Percentiles rank a stretch among this genome's conserved stretches.
Conservation (phyloP, 495 filamentous ascomycete genomes). For the Neurospora sp. region DNA sequence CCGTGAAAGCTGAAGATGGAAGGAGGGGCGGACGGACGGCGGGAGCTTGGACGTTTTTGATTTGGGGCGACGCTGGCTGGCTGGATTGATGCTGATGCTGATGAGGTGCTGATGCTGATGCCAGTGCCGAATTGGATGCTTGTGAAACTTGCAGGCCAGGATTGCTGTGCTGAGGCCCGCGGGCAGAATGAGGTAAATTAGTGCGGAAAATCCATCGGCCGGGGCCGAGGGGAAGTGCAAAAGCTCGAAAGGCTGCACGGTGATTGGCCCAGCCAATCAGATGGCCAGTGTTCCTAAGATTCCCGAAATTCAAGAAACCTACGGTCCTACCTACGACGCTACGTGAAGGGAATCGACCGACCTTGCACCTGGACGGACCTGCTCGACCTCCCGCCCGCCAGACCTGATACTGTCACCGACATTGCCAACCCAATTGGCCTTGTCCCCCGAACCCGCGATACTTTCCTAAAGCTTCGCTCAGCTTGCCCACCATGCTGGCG, state of each 20-base stretch:
- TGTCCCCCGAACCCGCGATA: slow-evolving; percentile 24
- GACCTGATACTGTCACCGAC: slow-evolving; percentile 17
- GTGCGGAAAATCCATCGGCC: slow-evolving; percentile 20
- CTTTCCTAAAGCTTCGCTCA: slow-evolving; percentile 34
- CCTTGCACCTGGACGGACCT: slow-evolving; percentile 16
- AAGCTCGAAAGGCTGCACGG: slow-evolving; percentile 1
- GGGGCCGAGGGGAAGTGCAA: neutral
- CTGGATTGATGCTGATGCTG: neutral
- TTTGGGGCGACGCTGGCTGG: neutral
- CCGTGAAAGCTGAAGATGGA: neutral
- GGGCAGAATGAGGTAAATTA: slow-evolving; percentile 1
- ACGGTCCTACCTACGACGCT: slow-evolving; percentile 1
- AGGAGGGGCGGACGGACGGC: neutral
- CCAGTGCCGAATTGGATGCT: neutral
- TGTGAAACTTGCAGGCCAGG: neutral
- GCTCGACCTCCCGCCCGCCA: slow-evolving; percentile 17
- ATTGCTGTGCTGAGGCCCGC: neutral
- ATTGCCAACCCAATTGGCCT: slow-evolving; percentile 31
- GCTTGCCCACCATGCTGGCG: slow-evolving; percentile 67
- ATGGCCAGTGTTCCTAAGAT: slow-evolving; percentile 27
- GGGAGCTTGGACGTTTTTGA: neutral
- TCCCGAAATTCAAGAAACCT: slow-evolving; percentile 30
- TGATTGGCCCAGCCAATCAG: slow-evolving; percentile 21
- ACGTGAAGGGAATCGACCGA: neutral
- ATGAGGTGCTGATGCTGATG: neutral